These are phyloP conservation scores for Hymenoscyphus repandus DNA, from an alignment of 2,329 filamentous ascomycete species.

Conservation along the genomic window DNA sequence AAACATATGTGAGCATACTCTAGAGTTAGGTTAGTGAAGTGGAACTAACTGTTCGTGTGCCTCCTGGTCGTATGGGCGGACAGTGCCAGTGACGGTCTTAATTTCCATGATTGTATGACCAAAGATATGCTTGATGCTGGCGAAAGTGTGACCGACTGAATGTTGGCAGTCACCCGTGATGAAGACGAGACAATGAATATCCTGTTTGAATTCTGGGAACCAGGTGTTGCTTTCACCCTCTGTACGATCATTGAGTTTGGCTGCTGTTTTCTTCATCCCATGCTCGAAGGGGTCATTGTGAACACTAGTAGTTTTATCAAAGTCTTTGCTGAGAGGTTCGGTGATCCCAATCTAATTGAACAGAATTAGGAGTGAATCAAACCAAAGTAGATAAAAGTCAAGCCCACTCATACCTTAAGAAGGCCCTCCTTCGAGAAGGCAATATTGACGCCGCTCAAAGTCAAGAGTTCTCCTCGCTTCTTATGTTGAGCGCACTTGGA, in stretches of 20 bases:
- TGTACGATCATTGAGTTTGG: slow-evolving; percentile 27
- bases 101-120: slow-evolving; percentile 30
- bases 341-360: not conserved
- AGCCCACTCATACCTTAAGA: slow-evolving; percentile 12
- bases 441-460: slow-evolving; percentile 16
- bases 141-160: slow-evolving; percentile 27
- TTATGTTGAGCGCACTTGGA: not conserved
- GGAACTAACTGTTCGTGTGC: slow-evolving; percentile 36
- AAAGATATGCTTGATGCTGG: slow-evolving; percentile 31
- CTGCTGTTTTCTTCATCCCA: slow-evolving; percentile 32
- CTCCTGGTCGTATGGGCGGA: slow-evolving; percentile 31
- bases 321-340: not conserved
- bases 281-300: slow-evolving; percentile 30
- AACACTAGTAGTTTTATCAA: too few species aligned
- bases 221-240: slow-evolving; percentile 19
- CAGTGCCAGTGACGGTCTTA: slow-evolving; percentile 29
- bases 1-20: not conserved
- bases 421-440: slow-evolving; percentile 27
- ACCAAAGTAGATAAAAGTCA: not conserved
- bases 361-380: not conserved
- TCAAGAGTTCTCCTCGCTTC: not conserved
- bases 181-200: slow-evolving; percentile 34
- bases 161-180: slow-evolving; percentile 30
- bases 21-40: not conserved
- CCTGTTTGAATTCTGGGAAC: slow-evolving; percentile 30